These are phyloP conservation scores for Verruconis gallopava DNA, from an alignment of 2,329 filamentous ascomycete genomes.

Conservation along the genomic window DNA sequence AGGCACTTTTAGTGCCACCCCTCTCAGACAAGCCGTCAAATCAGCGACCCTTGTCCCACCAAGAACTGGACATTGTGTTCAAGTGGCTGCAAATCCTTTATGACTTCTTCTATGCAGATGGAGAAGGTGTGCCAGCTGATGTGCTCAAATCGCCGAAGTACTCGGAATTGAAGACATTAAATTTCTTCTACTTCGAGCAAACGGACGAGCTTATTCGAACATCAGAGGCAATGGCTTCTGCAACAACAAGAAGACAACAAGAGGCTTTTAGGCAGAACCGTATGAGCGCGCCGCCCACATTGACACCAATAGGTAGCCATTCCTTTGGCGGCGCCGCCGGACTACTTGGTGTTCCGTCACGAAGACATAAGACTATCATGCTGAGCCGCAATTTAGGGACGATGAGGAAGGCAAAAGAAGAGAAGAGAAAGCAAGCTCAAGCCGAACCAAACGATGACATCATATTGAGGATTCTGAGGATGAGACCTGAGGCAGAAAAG, in stretches of 20 bases:
- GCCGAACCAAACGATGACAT: constrained; percentile 96
- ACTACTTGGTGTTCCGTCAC: constrained; percentile 48
- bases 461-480: constrained; percentile 86
- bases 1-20: constrained; percentile 79
- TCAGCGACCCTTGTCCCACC: constrained; percentile 69
- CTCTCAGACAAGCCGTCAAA: constrained; percentile 86
- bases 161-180: constrained; percentile 88
- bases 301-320: constrained; percentile 34
- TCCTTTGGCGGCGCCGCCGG: constrained; percentile 38
- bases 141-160: constrained; percentile 96
- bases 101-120: constrained; percentile 86
- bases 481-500: constrained; percentile 77
- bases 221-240: constrained; percentile 90
- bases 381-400: constrained; percentile 87
- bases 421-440: constrained; percentile 88
- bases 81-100: constrained; percentile 86
- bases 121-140: constrained; percentile 84
- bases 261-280: constrained; percentile 50
- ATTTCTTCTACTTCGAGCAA: constrained; percentile 96
- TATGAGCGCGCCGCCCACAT: constrained; percentile 51
- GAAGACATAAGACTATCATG: constrained; percentile 56
- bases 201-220: constrained; percentile 85
- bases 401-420: constrained; percentile 91
- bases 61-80: constrained; percentile 89
- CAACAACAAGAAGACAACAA: constrained; percentile 65